Evolutionary conservation across 2,329 filamentous ascomycete genomes (phyloP).

Genomic region (Lachnellula hyalina): DNA sequence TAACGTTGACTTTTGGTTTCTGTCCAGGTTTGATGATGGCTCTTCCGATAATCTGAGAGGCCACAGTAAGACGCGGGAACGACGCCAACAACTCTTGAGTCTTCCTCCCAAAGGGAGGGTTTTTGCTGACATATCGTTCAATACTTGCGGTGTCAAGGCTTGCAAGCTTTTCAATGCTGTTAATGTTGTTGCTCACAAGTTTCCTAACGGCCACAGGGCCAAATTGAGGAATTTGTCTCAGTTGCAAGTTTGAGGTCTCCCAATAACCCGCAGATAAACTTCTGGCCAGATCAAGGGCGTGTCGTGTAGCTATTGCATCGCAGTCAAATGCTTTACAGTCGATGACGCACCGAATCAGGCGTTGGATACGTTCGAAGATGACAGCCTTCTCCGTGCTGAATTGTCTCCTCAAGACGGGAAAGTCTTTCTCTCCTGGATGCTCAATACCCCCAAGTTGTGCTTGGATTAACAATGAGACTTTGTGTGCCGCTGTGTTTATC

Average conservation of each 20-base stretch:
- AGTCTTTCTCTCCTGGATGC: constrained; percentile 52
- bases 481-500: constrained; percentile 62
- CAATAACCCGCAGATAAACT: constrained; percentile 66
- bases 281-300: constrained; percentile 71
- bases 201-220: constrained; percentile 72
- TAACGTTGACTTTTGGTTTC: constrained; percentile 54
- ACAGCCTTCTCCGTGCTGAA: constrained; percentile 55
- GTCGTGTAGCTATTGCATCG: constrained; percentile 63
- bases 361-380: constrained; percentile 63
- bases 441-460: constrained; percentile 64
- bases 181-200: constrained; percentile 65
- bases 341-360: constrained; percentile 68
- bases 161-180: constrained; percentile 65
- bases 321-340: constrained; percentile 57
- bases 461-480: constrained; percentile 74
- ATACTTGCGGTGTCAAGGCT: constrained; percentile 64
- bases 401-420: constrained; percentile 47
- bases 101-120: constrained; percentile 76
- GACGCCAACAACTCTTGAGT: constrained; percentile 57
- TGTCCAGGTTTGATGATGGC: constrained; percentile 31
- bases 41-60: constrained; percentile 32
- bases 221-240: constrained; percentile 77
- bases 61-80: constrained; percentile 59
- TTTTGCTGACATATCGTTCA: constrained; percentile 69
- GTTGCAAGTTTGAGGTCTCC: constrained; percentile 76